Evolutionary conservation across 495 filamentous ascomycete genomes (phyloP).

Genomic region (Tuber aestivum): DNA sequence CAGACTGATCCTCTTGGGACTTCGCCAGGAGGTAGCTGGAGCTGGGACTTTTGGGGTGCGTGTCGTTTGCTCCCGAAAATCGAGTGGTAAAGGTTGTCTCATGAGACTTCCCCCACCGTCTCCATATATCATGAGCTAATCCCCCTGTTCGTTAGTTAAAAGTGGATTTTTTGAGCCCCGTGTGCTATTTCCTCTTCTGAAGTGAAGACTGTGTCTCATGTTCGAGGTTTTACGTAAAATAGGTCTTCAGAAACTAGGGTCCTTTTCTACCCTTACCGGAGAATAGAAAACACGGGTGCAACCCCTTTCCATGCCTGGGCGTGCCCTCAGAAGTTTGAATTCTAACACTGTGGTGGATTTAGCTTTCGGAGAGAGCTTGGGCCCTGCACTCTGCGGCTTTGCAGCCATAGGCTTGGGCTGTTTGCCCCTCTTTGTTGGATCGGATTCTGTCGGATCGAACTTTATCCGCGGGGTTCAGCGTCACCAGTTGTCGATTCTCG

Average conservation of each 20-base stretch:
- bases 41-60: neutral
- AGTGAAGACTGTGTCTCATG: neutral
- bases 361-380: neutral
- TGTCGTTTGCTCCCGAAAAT: neutral
- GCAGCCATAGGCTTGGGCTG: neutral
- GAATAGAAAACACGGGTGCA: neutral
- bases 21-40: neutral
- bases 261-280: neutral
- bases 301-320: neutral
- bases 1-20: neutral
- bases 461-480: neutral
- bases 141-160: neutral
- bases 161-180: neutral
- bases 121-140: neutral
- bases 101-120: neutral
- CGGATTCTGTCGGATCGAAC: neutral
- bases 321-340: neutral
- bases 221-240: neutral
- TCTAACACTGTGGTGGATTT: neutral
- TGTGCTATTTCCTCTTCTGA: neutral
- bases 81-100: neutral
- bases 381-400: neutral
- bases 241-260: neutral
- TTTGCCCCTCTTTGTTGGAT: slow-evolving; percentile 2
- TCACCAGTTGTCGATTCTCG: neutral